Conservation (phyloP, 805 yeast genomes). For the Candida michaelii region DNA sequence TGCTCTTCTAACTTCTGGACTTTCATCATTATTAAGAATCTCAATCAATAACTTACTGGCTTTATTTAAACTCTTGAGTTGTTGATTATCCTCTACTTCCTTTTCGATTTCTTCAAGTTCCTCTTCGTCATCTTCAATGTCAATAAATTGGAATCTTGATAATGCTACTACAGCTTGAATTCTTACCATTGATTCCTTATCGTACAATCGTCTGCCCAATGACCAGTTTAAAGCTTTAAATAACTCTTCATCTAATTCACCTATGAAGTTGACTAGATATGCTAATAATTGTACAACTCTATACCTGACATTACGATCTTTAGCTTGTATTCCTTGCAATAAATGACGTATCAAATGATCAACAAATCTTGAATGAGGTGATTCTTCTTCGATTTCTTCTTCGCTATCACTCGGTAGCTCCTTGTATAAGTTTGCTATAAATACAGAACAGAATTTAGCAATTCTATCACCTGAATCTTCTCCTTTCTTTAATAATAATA, state of each 20-base stretch:
- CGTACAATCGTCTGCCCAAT: conserved; percentile 62
- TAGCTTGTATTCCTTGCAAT: conserved; percentile 75
- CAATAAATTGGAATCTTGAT: conserved; percentile 65
- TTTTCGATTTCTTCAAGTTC: conserved; percentile 38
- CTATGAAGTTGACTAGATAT: conserved; percentile 65
- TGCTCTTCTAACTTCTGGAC: conserved; percentile 86
- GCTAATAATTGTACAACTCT: conserved; percentile 77
- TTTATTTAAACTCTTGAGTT: conserved; percentile 10
- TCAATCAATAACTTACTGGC: conserved; percentile 19
- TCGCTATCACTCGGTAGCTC: conserved; percentile 16
- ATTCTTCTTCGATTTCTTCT: conserved; percentile 29
- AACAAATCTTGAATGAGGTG: conserved; percentile 43
- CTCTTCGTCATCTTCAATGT: conserved; percentile 30
- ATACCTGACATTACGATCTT: conserved; percentile 73
- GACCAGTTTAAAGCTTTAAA: conserved; percentile 62
- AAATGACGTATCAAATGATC: conserved; percentile 64
- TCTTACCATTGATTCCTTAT: conserved; percentile 75
- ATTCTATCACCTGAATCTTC: conserved; percentile 75
- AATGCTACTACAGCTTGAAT: conserved; percentile 81
- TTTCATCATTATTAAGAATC: conserved; percentile 59
- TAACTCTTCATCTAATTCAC: conserved; percentile 72
- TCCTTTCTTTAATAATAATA: conserved; percentile 65
- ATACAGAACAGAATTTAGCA: conserved; percentile 65
- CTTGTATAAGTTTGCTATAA: conserved; percentile 47
- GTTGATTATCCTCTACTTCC: conserved; percentile 21